phyloP scores from a whole-genome alignment of 495 filamentous ascomycete genomes.

The Aspergillus haitiensis region DNA sequence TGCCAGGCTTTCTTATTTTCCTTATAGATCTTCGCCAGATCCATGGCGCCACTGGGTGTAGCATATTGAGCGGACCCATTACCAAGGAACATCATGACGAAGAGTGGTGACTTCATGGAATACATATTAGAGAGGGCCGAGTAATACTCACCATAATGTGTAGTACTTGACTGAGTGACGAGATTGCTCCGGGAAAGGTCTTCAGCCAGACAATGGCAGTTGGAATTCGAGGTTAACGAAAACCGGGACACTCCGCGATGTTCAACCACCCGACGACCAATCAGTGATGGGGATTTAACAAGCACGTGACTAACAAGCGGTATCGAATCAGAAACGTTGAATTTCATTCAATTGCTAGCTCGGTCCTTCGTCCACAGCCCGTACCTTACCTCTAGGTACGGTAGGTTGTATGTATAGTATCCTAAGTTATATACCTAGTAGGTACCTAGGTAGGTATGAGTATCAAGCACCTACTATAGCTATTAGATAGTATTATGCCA shows the following conservation, averaged over 20 bases:
- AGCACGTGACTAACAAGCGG: constrained; percentile 22
- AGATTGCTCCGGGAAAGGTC: constrained; percentile 34
- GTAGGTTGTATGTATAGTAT: too few relatives aligned
- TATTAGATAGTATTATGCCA: too few relatives aligned
- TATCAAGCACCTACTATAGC: too few relatives aligned
- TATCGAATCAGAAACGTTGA: constrained; percentile 12
- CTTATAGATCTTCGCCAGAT: neutral
- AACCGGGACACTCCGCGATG: constrained; percentile 40
- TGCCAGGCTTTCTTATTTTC: neutral
- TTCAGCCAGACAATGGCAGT: constrained; percentile 14
- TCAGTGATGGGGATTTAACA: constrained; percentile 22
- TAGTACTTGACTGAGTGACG: constrained; percentile 16
- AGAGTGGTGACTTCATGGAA: neutral
- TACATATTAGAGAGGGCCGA: neutral
- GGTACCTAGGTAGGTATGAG: too few relatives aligned
- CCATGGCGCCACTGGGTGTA: too few relatives aligned
- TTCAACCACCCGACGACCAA: constrained; percentile 30
- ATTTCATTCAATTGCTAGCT: neutral
- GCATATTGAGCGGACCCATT: neutral
- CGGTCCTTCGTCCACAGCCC: neutral
- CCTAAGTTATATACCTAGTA: too few relatives aligned
- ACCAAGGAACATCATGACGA: neutral
- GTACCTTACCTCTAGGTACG: too few relatives aligned
- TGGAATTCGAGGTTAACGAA: constrained; percentile 32
- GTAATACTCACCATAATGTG: constrained; percentile 36